Evolutionary conservation across 306 rosid genomes (phyloP).

Genomic region (Castanea mollissima): DNA sequence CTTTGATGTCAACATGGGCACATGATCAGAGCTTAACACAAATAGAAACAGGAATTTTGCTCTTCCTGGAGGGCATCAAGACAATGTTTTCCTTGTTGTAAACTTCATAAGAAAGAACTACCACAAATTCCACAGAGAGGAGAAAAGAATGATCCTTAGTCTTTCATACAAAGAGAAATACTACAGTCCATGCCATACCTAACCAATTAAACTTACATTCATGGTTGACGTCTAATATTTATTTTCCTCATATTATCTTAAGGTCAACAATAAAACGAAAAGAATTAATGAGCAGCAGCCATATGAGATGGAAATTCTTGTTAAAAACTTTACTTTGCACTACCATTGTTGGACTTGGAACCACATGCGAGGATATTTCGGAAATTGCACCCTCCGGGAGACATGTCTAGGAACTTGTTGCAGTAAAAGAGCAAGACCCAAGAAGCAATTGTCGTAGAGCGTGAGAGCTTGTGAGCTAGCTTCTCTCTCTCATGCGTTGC

Average conservation of each 20-base stretch:
- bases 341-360: background rate
- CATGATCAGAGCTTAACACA: too few relatives aligned
- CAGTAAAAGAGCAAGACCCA: slow-evolving; percentile 34
- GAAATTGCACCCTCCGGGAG: slow-evolving; percentile 28
- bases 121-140: background rate
- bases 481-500: slow-evolving; percentile 15
- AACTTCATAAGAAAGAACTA: too few relatives aligned
- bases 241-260: background rate
- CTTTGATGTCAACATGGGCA: too few relatives aligned
- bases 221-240: too few relatives aligned
- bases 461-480: slow-evolving; percentile 9
- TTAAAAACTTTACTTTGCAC: background rate
- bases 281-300: background rate
- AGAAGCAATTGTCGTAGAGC: slow-evolving; percentile 21
- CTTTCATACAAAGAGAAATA: background rate
- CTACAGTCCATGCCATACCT: background rate
- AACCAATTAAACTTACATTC: too few relatives aligned
- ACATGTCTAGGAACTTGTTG: slow-evolving; percentile 57
- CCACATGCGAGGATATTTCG: slow-evolving; percentile 16
- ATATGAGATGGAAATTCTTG: background rate
- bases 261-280: background rate
- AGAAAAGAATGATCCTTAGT: background rate
- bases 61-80: too few relatives aligned
- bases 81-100: too few relatives aligned
- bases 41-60: too few relatives aligned